phyloP scores from a whole-genome alignment of 352 stramenopile genomes.

The Phytopythium sindhum region DNA sequence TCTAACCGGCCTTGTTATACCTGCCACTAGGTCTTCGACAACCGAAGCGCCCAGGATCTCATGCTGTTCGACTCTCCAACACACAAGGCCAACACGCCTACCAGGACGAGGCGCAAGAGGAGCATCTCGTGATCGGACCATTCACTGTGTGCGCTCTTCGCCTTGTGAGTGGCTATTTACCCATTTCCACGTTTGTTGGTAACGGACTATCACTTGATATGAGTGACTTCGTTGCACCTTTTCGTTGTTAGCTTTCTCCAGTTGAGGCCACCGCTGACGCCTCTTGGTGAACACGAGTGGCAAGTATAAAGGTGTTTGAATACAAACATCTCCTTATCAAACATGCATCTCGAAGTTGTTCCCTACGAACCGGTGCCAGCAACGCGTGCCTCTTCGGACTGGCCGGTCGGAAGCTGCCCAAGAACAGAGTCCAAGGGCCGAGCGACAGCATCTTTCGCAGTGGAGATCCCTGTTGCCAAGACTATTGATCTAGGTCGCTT shows the following conservation, averaged over 20 bases:
- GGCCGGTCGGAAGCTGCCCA: neutral
- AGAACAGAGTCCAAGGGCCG: neutral
- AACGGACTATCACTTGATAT: neutral
- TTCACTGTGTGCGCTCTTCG: neutral
- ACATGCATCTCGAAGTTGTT: neutral
- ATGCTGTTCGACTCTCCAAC: slow-evolving; percentile 8
- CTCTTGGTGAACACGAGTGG: neutral
- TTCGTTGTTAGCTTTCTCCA: neutral
- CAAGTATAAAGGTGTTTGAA: neutral
- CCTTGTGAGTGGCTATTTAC: slow-evolving; percentile 11
- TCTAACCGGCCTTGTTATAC: no score
- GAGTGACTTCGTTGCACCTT: neutral
- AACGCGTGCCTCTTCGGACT: neutral
- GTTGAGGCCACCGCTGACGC: neutral
- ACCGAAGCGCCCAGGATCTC: slow-evolving; percentile 11
- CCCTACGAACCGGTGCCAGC: neutral
- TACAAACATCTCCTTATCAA: neutral
- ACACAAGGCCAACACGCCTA: neutral
- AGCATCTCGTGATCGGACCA: slow-evolving; percentile 24
- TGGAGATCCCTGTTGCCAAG: neutral
- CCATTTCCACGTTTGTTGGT: neutral
- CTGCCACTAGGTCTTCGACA: slow-evolving; percentile 15
- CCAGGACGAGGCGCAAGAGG: slow-evolving; percentile 19
- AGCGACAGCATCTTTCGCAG: neutral
- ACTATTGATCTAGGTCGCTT: neutral